phyloP scores from a whole-genome alignment of 768 basidiomycete species.

The Agaricus sinodeliciosus region DNA sequence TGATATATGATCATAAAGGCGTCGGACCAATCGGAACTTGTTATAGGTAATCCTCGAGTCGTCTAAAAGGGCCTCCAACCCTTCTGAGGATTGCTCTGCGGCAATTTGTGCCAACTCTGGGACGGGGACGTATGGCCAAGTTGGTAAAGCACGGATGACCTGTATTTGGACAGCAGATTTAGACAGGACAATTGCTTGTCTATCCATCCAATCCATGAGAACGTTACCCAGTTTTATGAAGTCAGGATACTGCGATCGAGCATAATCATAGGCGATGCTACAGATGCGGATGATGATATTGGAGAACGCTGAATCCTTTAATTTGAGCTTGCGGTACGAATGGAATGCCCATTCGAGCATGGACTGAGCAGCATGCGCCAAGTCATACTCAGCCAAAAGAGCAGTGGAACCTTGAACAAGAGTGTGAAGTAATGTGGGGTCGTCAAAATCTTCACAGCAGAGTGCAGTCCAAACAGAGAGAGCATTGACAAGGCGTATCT shows the following conservation, averaged over 20 bases:
- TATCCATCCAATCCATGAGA: constrained; percentile 60
- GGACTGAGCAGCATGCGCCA: constrained; percentile 64
- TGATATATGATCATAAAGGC: constrained; percentile 45
- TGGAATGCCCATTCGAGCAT: constrained; percentile 74
- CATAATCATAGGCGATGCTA: constrained; percentile 52
- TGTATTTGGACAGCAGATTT: constrained; percentile 27
- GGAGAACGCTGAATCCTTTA: constrained; percentile 48
- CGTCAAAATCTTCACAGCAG: constrained; percentile 46
- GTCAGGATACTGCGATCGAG: constrained; percentile 23
- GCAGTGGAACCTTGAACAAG: constrained; percentile 62
- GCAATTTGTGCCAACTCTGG: constrained; percentile 36
- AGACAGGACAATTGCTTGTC: constrained; percentile 37
- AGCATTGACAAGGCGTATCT: constrained; percentile 66
- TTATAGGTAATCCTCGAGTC: constrained; percentile 59
- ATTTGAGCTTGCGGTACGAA: constrained; percentile 33
- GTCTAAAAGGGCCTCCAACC: constrained; percentile 47
- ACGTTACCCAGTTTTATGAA: constrained; percentile 33
- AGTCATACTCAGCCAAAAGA: constrained; percentile 60
- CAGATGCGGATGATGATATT: constrained; percentile 67
- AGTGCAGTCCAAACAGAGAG: constrained; percentile 70
- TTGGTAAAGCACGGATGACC: constrained; percentile 53
- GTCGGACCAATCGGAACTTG: constrained; percentile 72
- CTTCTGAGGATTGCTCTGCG: constrained; percentile 37
- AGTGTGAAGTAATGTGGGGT: constrained; percentile 56
- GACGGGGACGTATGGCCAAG: constrained; percentile 69